Conservation (phyloP, 2,329 filamentous ascomycete genomes). For the Penicillium sp. region DNA sequence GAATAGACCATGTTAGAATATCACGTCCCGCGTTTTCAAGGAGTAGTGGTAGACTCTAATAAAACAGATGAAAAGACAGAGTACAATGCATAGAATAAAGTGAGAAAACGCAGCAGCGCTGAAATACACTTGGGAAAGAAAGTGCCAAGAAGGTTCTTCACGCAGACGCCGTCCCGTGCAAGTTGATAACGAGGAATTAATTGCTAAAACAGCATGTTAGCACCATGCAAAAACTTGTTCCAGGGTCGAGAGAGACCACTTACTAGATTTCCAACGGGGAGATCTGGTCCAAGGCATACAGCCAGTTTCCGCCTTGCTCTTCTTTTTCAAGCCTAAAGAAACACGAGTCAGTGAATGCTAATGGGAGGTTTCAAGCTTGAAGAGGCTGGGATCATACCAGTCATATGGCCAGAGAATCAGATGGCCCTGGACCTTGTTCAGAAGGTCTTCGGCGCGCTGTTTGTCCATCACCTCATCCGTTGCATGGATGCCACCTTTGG, state of each 20-base stretch:
- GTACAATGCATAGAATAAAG: conserved; percentile 10
- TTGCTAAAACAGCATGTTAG: conserved; percentile 31
- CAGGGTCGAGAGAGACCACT: conserved; percentile 19
- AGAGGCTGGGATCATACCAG: conserved; percentile 56
- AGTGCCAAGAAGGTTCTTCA: neutral
- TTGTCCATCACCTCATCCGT: conserved; percentile 75
- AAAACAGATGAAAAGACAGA: conserved; percentile 7
- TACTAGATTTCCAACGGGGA: conserved; percentile 93
- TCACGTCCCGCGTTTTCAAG: neutral
- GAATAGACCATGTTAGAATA: neutral
- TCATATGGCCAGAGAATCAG: conserved; percentile 94
- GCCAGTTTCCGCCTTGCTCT: conserved; percentile 91
- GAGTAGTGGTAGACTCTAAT: neutral
- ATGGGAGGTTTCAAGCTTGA: conserved; percentile 8
- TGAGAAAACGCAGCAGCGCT: conserved; percentile 13
- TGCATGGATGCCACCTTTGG: conserved; percentile 52
- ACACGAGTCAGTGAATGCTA: conserved; percentile 13
- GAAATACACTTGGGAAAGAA: conserved; percentile 3
- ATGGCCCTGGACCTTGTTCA: conserved; percentile 81
- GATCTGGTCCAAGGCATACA: conserved; percentile 94
- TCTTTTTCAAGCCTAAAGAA: conserved; percentile 71
- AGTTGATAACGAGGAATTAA: conserved; percentile 25
- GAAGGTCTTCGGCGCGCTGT: conserved; percentile 76
- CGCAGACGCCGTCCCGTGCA: conserved; percentile 16
- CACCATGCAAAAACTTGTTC: too few relatives aligned